Evolutionary conservation across 805 yeast genomes (phyloP), one percentile per base, ranked within the genome.

Genomic region (Zygosaccharomyces pseudorouxii): DNA sequence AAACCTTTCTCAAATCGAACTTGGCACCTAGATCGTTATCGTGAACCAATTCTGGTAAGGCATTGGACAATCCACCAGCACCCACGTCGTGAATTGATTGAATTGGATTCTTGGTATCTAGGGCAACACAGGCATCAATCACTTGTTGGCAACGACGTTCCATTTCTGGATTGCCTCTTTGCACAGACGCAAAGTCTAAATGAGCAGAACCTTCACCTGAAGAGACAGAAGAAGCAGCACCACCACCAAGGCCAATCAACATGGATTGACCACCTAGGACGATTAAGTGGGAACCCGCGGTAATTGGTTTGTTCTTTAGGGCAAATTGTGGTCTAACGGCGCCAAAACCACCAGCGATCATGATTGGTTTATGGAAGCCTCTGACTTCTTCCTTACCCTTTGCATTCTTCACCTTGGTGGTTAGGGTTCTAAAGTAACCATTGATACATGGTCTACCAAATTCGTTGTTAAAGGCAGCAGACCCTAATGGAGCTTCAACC

Each of bases 301-400:
- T 87, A 58, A 93, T 89, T 51, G 80, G 84, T 50, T 81, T 80
- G 68, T 89, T 85, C 70, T 93, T 93, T 57, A 93, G 75, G 5
- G 98, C 90, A 63, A 90, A 80, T 55, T 80, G 88, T 5, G 98
- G 98, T 69, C 99, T 81, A 42, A 92, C 87, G 31, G 97, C 84
- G 65, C 99, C 99, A 75, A 93, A 79, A 63, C 99, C 99, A 75
- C 99, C 99, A 45, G 99, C 99, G 71, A 93, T 72, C 99, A 93
- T 93, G 63, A 93, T 93, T 42, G 99, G 99, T 71, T 93, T 93
- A 71, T 93, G 99, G 81, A 84, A 93, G 38, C 99, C 99, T 71
- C 98, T 81, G 56, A 88, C 71, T 68, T 88, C 96, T 46, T 73
- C 73, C 54, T 82, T 73, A 30, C 84, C 85, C 42, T 80, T 75